Evolutionary conservation across 1,284 basidiomycete genomes (phyloP), one percentile per base, ranked within the genome.

Genomic region (Malassezia caprae): DNA sequence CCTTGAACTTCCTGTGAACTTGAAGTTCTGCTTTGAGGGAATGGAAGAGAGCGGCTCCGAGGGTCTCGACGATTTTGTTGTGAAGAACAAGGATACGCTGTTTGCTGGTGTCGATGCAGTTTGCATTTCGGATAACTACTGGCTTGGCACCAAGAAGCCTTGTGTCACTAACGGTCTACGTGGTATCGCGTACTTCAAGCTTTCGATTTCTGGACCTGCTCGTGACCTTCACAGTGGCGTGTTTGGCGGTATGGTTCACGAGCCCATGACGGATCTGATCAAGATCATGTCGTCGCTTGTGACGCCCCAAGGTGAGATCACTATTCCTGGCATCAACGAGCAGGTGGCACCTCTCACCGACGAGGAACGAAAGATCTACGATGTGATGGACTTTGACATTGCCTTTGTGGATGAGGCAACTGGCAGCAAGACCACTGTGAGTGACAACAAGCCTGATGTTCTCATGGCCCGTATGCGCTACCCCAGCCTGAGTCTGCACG

Each of bases 1-100:
- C 37, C 79, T 85, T 52, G 83, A 85, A 48, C 80, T 98, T 17
- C 93, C 93, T 1, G 93, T 98, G 51, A 98, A 98, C 77, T 77
- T 98, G 64, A 83, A 85, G 68, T 86, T 90, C 79, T 90, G 88
- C 79, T 91, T 98, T 70, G 93, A 98, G 65, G 76, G 93, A 8
- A 98, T 98, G 94, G 93, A 98, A 77, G 93, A 98, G 79, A 87
- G 82, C 65, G 93, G 93, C 7, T 89, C 86, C 41, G 88, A 90
- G 68, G 90, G 90, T 6, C 81, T 98, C 11, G 91, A 96, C 72
- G 88, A 88, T 49, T 82, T 96, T 48, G 90, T 98, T 64, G 78
- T 81, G 61, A 80, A 79, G 47, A 90, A 96, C 78, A 84, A 84
- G 56, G 80, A 83, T 70, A 80, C 82, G 28, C 96, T 86, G 82